Base-by-base conservation (phyloP, 139 green algal genomes). In the Picochlorum costavermella region DNA sequence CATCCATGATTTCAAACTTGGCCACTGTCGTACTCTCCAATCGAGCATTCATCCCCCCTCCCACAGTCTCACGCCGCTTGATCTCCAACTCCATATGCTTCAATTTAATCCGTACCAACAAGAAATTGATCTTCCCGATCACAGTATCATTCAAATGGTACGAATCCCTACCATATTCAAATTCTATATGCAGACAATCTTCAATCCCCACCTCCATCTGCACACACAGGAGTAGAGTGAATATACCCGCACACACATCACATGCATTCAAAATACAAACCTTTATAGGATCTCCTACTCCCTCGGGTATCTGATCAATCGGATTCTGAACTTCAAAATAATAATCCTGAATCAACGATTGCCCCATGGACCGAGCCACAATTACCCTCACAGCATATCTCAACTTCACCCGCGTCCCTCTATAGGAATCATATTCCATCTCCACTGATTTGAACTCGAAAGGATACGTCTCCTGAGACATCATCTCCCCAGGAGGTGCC, bases 11-110 rank as follows among this genome's bases (percentile, higher is more conserved):
- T 65, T 99, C 92, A 63, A 94, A 98, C 77, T 98, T 98, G 28
- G 90, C 95, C 25, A 99, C 80, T 3, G 90, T 98, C 73, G 98
- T 91, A 63, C 67, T 95, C 69, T 98, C 91, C 50, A 88, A 91
- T 61, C 90, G 83, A 13, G 84, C 81, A n/a, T 74, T 74, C 46
- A 65, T 73, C 23, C 88, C 88, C 1, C 68, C 76, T n/a, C 90
- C 90, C 2, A 78, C 88, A 25, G 90, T 96, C 76, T 99, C 94
- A 17, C 89, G 75, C 28, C 92, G 81, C 53, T 89, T 77, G 28
- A 99, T 95, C 81, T 99, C 94, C 25, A 99, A 69, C 83, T 99
- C 94, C 94, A 98, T 98, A 83, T 97, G 88, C 76, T 99, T 99
- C 33, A 99, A 83, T 75, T 96, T 95, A 72, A 99, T 98, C 51